Conservation (phyloP, 192 early-diverging fungal genomes). For the Coemansia asiatica region DNA sequence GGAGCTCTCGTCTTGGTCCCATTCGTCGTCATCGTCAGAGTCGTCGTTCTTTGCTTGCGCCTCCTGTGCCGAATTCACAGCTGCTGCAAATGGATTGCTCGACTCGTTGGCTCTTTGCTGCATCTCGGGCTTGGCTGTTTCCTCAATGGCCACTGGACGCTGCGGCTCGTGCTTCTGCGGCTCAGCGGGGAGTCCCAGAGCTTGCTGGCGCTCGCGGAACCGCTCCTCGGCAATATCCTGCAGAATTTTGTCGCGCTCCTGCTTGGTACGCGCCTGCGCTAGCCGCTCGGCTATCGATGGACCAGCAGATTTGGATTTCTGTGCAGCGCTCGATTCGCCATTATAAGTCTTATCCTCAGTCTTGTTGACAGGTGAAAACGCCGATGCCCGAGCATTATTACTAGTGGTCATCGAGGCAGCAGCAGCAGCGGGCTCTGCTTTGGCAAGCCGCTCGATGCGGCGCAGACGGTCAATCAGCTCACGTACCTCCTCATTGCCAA, state of each 20-base stretch:
- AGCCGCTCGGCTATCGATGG: constrained; percentile 38
- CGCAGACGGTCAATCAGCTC: constrained; percentile 34
- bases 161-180: constrained; percentile 1
- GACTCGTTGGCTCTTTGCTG: neutral
- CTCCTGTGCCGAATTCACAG: neutral
- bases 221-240: constrained; percentile 50
- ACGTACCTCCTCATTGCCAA: constrained; percentile 24
- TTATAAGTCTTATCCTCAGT: neutral
- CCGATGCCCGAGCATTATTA: constrained; percentile 5
- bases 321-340: neutral
- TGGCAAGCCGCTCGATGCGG: constrained; percentile 22
- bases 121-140: neutral
- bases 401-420: neutral
- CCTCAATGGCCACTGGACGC: neutral
- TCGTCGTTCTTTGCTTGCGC: neutral
- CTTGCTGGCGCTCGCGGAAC: constrained; percentile 48
- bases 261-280: constrained; percentile 26
- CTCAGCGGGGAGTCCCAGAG: constrained; percentile 27
- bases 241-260: constrained; percentile 46
- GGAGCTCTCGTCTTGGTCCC: constrained; percentile 50
- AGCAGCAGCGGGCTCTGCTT: neutral
- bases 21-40: constrained; percentile 19
- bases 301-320: neutral
- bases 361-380: constrained; percentile 15
- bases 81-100: constrained; percentile 35